Base-by-base conservation (phyloP, 2,329 filamentous ascomycete genomes). In the Chrysosporium queenslandicum region DNA sequence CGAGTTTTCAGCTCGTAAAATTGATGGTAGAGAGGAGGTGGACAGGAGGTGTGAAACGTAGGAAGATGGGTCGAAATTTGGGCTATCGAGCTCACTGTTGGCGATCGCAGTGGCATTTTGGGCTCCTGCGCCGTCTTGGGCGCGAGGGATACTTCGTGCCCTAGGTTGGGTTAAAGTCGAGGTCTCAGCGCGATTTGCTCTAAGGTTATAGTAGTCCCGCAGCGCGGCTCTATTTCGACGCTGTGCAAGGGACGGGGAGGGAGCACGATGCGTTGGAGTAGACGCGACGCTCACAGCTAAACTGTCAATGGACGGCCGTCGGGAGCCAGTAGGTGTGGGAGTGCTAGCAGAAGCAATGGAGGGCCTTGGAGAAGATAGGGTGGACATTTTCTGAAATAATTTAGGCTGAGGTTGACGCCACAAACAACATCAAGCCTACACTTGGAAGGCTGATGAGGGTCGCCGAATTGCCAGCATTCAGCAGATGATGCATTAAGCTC, bases 191-290 rank as follows among this genome's bases (percentile, higher is more conserved):
- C 67, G 62, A 5, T 69, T 64, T 2, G 75, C 66, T 58, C 82
- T 84, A 46, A 97, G 78, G 65, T 92, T 92, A 72, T 97, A 97
- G 75, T 95, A 97, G 65, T 96, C 89, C 61, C 92, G 85, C 18
- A 97, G 78, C 5, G 91, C 91, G 52, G 85, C 81, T 58, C 91
- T 86, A 71, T 94, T 94, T 56, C 85, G 77, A 53, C 79, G 76
- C 18, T 63, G 62, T 36, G 63, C 60, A 42, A 63, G 42, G 29
- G 64, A 64, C n/a, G 68, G 67, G 30, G 69, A 68, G 37, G 68
- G 51, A 9, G 66, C 64, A 48, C 68, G 65, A 73, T 77, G 53
- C 66, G 70, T 61, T 57, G 66, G 56, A 60, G 64, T 60, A 43
- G 60, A 62, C 43, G 61, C 53, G 58, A 62, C 55, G 59, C 62